phyloP scores from a whole-genome alignment of 768 basidiomycete species.

The Lentinus tigrinus region DNA sequence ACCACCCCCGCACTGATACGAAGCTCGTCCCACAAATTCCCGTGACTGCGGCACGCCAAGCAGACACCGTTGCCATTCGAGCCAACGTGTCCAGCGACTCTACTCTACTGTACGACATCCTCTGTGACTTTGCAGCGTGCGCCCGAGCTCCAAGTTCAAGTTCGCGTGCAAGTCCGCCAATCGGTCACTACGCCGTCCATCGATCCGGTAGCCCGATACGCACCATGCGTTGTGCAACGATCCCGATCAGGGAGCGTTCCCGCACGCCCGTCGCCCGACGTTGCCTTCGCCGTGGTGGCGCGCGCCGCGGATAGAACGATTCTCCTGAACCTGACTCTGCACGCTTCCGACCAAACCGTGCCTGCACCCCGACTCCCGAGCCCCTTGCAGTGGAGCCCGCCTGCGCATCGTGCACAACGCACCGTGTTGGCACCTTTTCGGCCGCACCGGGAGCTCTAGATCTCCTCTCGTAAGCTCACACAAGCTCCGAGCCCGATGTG shows the following conservation, averaged over 20 bases:
- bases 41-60: no score
- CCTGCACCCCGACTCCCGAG: not conserved
- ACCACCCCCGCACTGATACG: not conserved
- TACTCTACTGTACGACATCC: no score
- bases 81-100: not conserved
- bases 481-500: not conserved
- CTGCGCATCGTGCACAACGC: no score
- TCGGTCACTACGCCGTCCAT: not conserved
- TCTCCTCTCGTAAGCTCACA: no score
- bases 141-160: not conserved
- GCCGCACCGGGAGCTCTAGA: no score
- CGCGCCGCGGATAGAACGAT: not conserved
- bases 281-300: not conserved
- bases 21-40: not conserved
- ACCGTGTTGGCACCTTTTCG: no score
- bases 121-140: no score
- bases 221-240: not conserved
- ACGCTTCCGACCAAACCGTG: not conserved
- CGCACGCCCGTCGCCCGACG: not conserved
- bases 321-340: not conserved
- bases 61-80: not conserved
- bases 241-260: not conserved
- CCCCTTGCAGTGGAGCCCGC: not conserved
- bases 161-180: not conserved
- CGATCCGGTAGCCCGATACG: not conserved